Evolutionary conservation across 768 basidiomycete species (phyloP).

Genomic region (Sutorius australiensis): DNA sequence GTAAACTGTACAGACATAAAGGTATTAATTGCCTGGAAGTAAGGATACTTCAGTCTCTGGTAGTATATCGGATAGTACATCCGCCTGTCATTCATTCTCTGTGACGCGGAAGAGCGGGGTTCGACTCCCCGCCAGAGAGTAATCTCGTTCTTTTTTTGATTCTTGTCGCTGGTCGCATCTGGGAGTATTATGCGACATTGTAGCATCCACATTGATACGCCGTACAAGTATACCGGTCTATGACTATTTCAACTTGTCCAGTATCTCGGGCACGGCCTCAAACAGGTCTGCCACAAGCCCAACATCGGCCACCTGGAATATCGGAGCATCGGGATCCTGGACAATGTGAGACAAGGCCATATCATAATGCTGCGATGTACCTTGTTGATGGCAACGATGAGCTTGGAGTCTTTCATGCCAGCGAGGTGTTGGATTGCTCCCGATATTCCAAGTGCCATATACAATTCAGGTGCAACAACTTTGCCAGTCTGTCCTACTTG

Average conservation of each 20-base stretch:
- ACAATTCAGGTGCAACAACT: conserved; percentile 94
- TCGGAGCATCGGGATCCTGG: conserved; percentile 95
- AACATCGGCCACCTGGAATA: conserved; percentile 97
- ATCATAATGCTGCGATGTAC: conserved; percentile 32
- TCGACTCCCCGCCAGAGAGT: conserved; percentile 46
- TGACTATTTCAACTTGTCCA: conserved; percentile 72
- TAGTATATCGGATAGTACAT: conserved; percentile 52
- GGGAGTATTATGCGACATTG: background rate
- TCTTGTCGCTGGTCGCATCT: background rate
- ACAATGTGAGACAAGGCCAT: conserved; percentile 12
- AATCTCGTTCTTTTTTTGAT: background rate
- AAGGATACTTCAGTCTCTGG: conserved; percentile 26
- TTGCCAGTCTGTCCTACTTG: conserved; percentile 99
- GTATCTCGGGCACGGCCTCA: conserved; percentile 85
- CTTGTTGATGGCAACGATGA: conserved; percentile 98
- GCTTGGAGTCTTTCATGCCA: conserved; percentile 98
- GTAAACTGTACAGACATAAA: too few relatives aligned
- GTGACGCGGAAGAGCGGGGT: conserved; percentile 39
- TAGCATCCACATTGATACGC: conserved; percentile 11
- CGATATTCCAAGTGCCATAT: conserved; percentile 95
- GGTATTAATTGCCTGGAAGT: too few relatives aligned
- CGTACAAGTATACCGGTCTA: conserved; percentile 10
- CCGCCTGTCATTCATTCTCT: conserved; percentile 37
- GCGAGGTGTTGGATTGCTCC: conserved; percentile 99
- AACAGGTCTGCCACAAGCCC: conserved; percentile 94